phyloP scores from a whole-genome alignment of 139 green algal species.

The Tetradesmus lagerheimii region DNA sequence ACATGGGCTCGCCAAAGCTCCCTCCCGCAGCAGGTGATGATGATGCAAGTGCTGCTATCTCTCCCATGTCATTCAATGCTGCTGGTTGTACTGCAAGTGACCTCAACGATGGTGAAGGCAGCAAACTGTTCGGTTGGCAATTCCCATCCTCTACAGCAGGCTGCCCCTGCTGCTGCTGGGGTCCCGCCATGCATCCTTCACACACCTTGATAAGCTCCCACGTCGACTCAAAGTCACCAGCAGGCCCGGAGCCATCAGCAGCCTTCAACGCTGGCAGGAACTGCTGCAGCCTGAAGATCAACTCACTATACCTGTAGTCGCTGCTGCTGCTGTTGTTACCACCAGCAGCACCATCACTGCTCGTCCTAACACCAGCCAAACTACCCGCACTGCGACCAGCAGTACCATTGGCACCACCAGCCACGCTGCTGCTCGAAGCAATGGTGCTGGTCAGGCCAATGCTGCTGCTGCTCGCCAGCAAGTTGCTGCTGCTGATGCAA shows the following conservation, averaged over 20 bases:
- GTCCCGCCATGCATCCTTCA: not conserved
- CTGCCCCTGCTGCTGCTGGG: not conserved
- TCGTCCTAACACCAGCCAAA: not conserved
- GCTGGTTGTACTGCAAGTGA: not conserved
- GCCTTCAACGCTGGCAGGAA: slow-evolving; percentile 25
- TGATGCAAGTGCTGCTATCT: not conserved
- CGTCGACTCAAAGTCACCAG: not conserved
- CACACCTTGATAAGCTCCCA: slow-evolving; percentile 37
- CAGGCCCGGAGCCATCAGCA: too few species aligned
- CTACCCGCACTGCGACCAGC: not conserved
- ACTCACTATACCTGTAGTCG: slow-evolving; percentile 15
- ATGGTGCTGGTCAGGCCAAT: not conserved
- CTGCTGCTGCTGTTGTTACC: not conserved
- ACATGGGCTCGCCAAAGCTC: not conserved
- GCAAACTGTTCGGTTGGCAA: too few species aligned
- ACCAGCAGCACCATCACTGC: too few species aligned
- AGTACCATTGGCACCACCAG: not conserved
- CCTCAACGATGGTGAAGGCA: not conserved
- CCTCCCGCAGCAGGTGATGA: not conserved
- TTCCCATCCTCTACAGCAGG: too few species aligned
- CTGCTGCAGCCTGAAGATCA: slow-evolving; percentile 35
- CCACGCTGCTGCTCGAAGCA: not conserved
- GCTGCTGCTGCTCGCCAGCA: not conserved
- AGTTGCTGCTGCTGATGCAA: not conserved
- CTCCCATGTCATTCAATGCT: not conserved